These are phyloP conservation scores for Fusarium penzigii DNA, from an alignment of 2,329 filamentous ascomycete species.

Conservation along the genomic window DNA sequence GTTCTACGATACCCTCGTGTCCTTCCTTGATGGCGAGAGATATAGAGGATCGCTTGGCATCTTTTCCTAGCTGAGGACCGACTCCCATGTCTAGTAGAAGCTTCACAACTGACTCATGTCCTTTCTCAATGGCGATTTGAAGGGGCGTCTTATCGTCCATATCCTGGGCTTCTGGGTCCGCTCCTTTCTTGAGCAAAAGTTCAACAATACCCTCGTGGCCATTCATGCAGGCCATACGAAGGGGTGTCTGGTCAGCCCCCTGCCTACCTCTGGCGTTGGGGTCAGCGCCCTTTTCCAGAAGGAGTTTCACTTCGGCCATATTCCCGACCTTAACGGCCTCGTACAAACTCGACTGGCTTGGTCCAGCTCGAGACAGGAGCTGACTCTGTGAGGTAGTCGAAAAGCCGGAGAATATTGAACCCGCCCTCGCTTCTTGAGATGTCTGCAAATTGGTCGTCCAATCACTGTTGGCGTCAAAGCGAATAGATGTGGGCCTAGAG, in stretches of 20 bases:
- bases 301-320: not conserved
- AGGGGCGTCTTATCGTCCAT: not conserved
- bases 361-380: too few species aligned
- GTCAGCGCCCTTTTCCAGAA: not conserved
- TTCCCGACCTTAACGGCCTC: too few species aligned
- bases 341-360: too few species aligned
- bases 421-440: too few species aligned
- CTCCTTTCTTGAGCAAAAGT: not conserved
- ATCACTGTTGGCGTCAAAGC: too few species aligned
- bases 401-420: too few species aligned
- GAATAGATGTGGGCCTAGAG: too few species aligned
- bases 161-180: not conserved
- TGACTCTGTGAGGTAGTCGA: too few species aligned
- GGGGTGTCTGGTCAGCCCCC: not conserved
- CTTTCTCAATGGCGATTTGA: not conserved
- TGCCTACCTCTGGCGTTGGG: not conserved
- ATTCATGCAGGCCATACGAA: rapidly evolving
- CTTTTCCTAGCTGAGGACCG: not conserved
- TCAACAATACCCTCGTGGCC: not conserved
- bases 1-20: too few species aligned
- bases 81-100: not conserved
- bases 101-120: not conserved
- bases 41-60: too few species aligned
- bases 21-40: too few species aligned
- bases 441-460: too few species aligned